Evolutionary conservation across 2,329 filamentous ascomycete species (phyloP).

Genomic region (Ophidiomyces ophidiicola): DNA sequence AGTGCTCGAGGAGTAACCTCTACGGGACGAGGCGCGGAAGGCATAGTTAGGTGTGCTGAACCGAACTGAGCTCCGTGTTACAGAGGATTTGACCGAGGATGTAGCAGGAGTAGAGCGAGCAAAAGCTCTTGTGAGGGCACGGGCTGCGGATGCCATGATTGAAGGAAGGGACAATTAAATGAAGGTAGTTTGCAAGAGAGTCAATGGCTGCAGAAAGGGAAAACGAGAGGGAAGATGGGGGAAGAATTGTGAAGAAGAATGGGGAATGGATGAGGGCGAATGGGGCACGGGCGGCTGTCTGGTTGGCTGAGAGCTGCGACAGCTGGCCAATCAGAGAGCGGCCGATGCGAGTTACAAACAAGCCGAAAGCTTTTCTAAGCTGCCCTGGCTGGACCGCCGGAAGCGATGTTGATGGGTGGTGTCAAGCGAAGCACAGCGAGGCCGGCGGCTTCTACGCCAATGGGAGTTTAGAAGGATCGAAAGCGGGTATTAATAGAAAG

Average conservation of each 20-base stretch:
- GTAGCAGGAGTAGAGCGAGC: conserved; percentile 28
- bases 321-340: not conserved
- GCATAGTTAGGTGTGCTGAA: conserved; percentile 49
- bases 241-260: conserved; percentile 8
- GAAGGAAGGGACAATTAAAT: not conserved
- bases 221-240: not conserved
- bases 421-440: too few species aligned
- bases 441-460: too few species aligned
- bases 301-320: not conserved
- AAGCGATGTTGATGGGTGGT: too few species aligned
- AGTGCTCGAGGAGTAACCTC: conserved; percentile 59
- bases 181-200: not conserved
- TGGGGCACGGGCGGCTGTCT: conserved; percentile 3
- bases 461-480: too few species aligned
- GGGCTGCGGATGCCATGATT: conserved; percentile 33
- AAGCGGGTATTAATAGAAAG: too few species aligned
- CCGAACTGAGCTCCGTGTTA: conserved; percentile 41
- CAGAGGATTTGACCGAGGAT: conserved; percentile 30
- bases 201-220: not conserved
- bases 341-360: not conserved
- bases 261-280: not conserved
- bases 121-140: conserved; percentile 33
- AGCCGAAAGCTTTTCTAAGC: conserved; percentile 7
- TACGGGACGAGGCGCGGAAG: conserved; percentile 62
- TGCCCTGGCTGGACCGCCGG: not conserved